phyloP scores from a whole-genome alignment of 139 green algal species.

The Deuterostichococcus epilithicus region DNA sequence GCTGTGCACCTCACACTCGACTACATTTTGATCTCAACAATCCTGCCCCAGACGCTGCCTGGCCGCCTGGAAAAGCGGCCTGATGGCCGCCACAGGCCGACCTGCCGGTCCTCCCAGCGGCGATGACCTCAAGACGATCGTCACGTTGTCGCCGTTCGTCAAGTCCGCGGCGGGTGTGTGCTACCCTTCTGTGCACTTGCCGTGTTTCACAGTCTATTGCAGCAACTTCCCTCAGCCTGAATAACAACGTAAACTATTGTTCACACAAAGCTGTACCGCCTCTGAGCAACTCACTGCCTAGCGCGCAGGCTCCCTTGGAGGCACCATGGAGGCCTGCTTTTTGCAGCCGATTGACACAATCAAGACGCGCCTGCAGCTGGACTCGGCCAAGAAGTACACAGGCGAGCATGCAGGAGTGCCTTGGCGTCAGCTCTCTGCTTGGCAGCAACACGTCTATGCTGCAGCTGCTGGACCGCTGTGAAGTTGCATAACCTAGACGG shows the following conservation, averaged over 20 bases:
- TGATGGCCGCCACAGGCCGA: not conserved
- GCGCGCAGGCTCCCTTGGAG: slow-evolving; percentile 78
- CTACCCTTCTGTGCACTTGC: not conserved
- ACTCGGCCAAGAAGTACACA: slow-evolving; percentile 73
- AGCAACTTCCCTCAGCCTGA: too few species aligned
- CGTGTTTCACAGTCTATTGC: too few species aligned
- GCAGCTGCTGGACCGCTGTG: too few species aligned
- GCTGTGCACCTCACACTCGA: too few species aligned
- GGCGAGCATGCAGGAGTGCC: slow-evolving; percentile 26
- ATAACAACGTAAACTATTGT: too few species aligned
- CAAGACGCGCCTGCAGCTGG: slow-evolving; percentile 93
- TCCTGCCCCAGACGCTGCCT: too few species aligned
- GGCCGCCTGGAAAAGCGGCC: not conserved
- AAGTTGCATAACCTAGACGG: too few species aligned
- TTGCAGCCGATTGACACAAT: slow-evolving; percentile 93
- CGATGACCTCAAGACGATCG: not conserved
- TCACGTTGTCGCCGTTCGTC: not conserved
- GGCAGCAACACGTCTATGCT: too few species aligned
- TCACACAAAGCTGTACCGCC: too few species aligned
- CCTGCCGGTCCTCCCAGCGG: not conserved
- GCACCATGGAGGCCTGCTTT: slow-evolving; percentile 83
- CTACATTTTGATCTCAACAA: too few species aligned
- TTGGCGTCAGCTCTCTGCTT: too few species aligned
- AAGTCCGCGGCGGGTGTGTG: not conserved
- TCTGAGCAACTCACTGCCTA: too few species aligned